Percentiles rank a stretch among this genome's conserved stretches.
Conservation (phyloP, 768 basidiomycete genomes). For the Kwoniella mangroviensis region DNA sequence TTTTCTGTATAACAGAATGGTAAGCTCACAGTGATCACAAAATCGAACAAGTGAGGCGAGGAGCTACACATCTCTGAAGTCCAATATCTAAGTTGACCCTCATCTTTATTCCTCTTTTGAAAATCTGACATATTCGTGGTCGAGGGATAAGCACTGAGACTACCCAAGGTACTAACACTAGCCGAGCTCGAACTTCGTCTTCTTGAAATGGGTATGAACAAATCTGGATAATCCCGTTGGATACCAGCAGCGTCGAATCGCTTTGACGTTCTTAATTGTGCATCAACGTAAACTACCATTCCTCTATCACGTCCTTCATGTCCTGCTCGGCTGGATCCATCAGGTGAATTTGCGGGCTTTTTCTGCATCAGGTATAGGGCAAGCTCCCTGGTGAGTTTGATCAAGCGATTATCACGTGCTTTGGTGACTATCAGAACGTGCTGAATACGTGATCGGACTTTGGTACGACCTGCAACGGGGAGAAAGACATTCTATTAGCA, state of each 20-base stretch:
- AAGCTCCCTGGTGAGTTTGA: slow-evolving; percentile 89
- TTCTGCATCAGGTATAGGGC: slow-evolving; percentile 95
- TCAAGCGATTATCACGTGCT: slow-evolving; percentile 93
- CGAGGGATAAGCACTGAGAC: slow-evolving; percentile 66
- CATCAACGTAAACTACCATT: slow-evolving; percentile 92
- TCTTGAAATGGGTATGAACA: slow-evolving; percentile 78
- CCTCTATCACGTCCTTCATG: slow-evolving; percentile 63
- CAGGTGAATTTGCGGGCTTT: slow-evolving; percentile 20
- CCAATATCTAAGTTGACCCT: slow-evolving; percentile 97
- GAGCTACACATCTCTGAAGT: slow-evolving; percentile 92
- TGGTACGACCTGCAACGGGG: slow-evolving; percentile 73
- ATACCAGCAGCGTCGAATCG: slow-evolving; percentile 94
- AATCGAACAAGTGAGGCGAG: slow-evolving; percentile 92
- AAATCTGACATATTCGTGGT: slow-evolving; percentile 42
- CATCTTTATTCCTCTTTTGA: slow-evolving; percentile 60
- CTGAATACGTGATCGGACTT: slow-evolving; percentile 88
- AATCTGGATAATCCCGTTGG: slow-evolving; percentile 78
- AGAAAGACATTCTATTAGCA: not conserved
- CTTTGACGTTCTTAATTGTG: slow-evolving; percentile 82
- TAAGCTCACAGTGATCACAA: slow-evolving; percentile 85
- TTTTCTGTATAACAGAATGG: slow-evolving; percentile 1
- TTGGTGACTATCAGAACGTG: slow-evolving; percentile 95
- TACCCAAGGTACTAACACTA: slow-evolving; percentile 60
- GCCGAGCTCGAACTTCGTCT: slow-evolving; percentile 67
- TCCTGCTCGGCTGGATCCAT: slow-evolving; percentile 14